Evolutionary conservation across 352 stramenopile genomes (phyloP), one percentile per base, ranked within the genome.

Genomic region (Phytophthora sp.): DNA sequence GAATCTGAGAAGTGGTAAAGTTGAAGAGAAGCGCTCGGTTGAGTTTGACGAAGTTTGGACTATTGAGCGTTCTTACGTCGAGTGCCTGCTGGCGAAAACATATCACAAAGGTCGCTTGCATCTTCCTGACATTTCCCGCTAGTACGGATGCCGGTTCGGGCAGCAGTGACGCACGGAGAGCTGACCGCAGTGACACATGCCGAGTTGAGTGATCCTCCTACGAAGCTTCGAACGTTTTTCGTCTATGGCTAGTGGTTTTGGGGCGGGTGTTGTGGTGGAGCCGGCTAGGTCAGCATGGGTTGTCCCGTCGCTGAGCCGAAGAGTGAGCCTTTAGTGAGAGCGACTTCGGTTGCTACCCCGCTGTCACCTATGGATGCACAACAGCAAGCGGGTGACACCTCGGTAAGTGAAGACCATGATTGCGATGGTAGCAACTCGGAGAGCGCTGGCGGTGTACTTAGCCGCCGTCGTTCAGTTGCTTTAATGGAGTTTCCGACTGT

Each of bases 1-100:
- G 9, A 53, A 54, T 27, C 50, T 53, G 9, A 20, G 39, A 20
- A 53, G 12, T 38, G 54, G 54, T 36, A 29, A 45, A 29, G 23
- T 53, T 16, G 18, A 51, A 7, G 41, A 62, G 16, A 12, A 20
- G 11, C 30, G 24, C 9, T 52, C 44, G 13, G 44, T 52, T 12
- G 15, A 52, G 3, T 36, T 36, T 24, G 44, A 52, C 23, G 44
- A 36, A 21, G 13, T 23, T 2, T 52, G 44, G 44, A 52, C 44
- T 21, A 24, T 52, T 6, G 24, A 52, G 26, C 8, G 44, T 16
- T 52, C 44, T 2, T 52, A 52, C 16, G 24, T 36, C 13, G 24
- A 36, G 7, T 24, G 36, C n/a, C 15, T 35, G 18, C 6, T 52
- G 4, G 24, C 24, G 8, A 52, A 52, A 4, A 5, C 15, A 7